Evolutionary conservation across 805 yeast species (phyloP).

Genomic region (Myxozyma sirexii): DNA sequence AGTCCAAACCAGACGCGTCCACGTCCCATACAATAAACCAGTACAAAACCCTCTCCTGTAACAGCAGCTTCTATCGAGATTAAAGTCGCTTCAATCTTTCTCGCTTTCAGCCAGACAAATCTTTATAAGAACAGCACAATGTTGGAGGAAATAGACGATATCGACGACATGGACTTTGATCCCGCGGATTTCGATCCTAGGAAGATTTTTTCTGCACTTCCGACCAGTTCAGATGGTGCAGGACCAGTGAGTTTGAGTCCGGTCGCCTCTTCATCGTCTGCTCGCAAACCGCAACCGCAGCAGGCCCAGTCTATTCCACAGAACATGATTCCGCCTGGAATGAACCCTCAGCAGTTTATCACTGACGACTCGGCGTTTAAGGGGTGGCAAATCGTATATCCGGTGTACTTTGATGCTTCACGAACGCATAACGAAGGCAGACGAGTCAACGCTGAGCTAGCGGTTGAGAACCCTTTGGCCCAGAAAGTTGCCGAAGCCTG

Average conservation of each 20-base stretch:
- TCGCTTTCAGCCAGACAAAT: too few species aligned
- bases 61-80: background rate
- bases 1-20: background rate
- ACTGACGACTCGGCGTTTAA: conserved; percentile 61
- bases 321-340: background rate
- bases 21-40: background rate
- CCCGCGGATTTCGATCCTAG: conserved; percentile 82
- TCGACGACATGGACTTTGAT: conserved; percentile 93
- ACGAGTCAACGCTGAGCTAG: conserved; percentile 66
- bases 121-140: too few species aligned
- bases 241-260: conserved; percentile 9
- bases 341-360: conserved; percentile 30
- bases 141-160: conserved; percentile 55
- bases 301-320: background rate
- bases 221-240: conserved; percentile 10
- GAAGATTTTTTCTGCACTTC: conserved; percentile 42
- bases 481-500: conserved; percentile 76
- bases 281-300: background rate
- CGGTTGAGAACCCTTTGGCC: conserved; percentile 88
- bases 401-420: conserved; percentile 84
- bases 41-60: background rate
- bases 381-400: conserved; percentile 76
- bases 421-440: conserved; percentile 82
- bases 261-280: conserved; percentile 13
- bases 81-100: too few species aligned